Percentiles rank a stretch among this genome's conserved stretches.
Evolutionary conservation across 2,329 filamentous ascomycete genomes (phyloP).

Genomic region (Fusarium lateritium): DNA sequence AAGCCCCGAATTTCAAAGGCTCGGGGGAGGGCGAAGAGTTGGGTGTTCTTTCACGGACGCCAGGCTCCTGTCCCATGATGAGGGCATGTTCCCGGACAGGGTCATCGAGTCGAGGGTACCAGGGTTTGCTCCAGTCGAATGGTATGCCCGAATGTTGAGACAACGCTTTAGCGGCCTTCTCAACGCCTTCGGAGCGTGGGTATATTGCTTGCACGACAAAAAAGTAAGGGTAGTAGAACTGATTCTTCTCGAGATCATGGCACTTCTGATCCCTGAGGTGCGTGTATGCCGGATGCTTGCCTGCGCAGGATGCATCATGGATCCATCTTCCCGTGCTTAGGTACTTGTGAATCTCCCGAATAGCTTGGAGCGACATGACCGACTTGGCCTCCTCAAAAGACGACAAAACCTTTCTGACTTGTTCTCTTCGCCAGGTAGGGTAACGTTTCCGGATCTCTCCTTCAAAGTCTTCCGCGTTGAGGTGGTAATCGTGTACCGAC

Average conservation of each 20-base stretch:
- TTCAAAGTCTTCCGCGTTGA: background rate
- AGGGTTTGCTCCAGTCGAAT: background rate
- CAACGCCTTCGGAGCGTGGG: background rate
- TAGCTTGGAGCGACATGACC: background rate
- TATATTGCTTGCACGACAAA: background rate
- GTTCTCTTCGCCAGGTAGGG: background rate
- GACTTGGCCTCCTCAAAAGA: background rate
- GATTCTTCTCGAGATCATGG: background rate
- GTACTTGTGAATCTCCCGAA: background rate
- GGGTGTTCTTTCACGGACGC: too few species aligned
- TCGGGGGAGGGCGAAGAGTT: background rate
- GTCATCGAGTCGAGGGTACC: background rate
- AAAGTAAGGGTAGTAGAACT: conserved; percentile 1
- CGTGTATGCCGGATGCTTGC: background rate
- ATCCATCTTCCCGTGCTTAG: background rate
- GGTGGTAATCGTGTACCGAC: background rate
- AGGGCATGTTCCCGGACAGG: background rate
- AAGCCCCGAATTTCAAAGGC: background rate
- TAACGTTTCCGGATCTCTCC: background rate
- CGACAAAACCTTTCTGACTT: background rate
- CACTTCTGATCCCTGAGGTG: background rate
- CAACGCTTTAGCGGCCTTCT: background rate
- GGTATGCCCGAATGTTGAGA: background rate
- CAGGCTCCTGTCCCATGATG: background rate
- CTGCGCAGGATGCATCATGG: background rate